Percentiles rank a stretch among this genome's conserved stretches.
phyloP scores from a whole-genome alignment of 495 filamentous ascomycete species.

The Stereocaulon alpinum region DNA sequence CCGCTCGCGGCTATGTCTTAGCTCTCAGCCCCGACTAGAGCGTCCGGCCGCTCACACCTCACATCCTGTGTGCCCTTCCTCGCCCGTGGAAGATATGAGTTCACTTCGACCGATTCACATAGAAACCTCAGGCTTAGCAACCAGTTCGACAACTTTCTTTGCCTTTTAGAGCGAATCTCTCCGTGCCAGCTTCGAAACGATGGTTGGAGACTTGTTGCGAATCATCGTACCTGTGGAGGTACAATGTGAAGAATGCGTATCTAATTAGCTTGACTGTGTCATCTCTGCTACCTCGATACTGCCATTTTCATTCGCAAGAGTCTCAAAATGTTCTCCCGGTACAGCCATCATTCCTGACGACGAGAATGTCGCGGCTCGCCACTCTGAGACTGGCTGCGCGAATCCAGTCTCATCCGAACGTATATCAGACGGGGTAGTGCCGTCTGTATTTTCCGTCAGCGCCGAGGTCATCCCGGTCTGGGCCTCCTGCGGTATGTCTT shows the following conservation, averaged over 20 bases:
- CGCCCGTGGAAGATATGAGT: conserved; percentile 1
- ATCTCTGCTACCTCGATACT: neutral
- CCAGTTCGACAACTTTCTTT: neutral
- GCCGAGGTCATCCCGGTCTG: no score
- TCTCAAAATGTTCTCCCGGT: neutral
- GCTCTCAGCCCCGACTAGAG: neutral
- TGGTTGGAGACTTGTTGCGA: neutral
- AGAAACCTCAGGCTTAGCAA: neutral
- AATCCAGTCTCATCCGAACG: no score
- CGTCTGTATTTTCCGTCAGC: no score
- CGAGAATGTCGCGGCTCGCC: no score
- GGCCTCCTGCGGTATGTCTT: no score
- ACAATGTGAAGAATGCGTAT: neutral
- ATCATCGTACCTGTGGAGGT: neutral
- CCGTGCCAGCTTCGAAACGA: neutral
- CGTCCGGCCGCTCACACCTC: neutral
- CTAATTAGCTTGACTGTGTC: neutral
- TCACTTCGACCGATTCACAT: neutral
- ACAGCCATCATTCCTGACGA: neutral
- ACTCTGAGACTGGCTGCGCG: no score
- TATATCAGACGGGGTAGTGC: no score
- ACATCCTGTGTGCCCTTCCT: neutral
- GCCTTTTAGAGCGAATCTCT: neutral
- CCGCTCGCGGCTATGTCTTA: no score
- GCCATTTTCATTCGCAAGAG: neutral